Percentiles rank a stretch among this genome's conserved stretches.
Evolutionary conservation across 805 yeast genomes (phyloP).

Genomic region (Millerozyma acaciae): DNA sequence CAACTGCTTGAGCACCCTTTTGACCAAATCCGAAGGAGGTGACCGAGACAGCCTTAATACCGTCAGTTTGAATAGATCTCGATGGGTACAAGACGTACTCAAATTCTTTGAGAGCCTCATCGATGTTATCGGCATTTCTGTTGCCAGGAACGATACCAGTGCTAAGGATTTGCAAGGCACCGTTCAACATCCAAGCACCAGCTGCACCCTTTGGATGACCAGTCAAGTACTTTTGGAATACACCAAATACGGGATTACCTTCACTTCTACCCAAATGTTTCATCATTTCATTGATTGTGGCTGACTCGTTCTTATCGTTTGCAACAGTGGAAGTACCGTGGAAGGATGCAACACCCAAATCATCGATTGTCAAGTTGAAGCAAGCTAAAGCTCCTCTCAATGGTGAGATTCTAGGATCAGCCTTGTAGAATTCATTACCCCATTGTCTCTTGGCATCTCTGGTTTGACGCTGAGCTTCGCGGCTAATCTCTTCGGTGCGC

Average conservation of each 20-base stretch:
- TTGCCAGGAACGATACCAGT: slow-evolving; percentile 97
- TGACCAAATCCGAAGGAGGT: slow-evolving; percentile 99
- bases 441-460: slow-evolving; percentile 87
- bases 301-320: slow-evolving; percentile 96
- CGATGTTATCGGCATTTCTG: slow-evolving; percentile 97
- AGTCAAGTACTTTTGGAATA: slow-evolving; percentile 97
- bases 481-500: slow-evolving; percentile 80
- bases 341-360: slow-evolving; percentile 94
- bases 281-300: slow-evolving; percentile 89
- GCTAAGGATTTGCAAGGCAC: slow-evolving; percentile 90
- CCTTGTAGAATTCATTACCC: slow-evolving; percentile 91
- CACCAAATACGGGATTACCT: slow-evolving; percentile 97
- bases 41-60: slow-evolving; percentile 93
- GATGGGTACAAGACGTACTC: slow-evolving; percentile 94
- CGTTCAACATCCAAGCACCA: slow-evolving; percentile 99
- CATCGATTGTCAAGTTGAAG: slow-evolving; percentile 89
- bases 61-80: slow-evolving; percentile 88
- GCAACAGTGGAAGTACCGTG: slow-evolving; percentile 99
- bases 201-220: slow-evolving; percentile 99
- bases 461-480: slow-evolving; percentile 81
- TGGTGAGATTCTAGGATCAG: slow-evolving; percentile 94
- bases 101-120: slow-evolving; percentile 72
- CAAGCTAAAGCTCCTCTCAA: slow-evolving; percentile 95
- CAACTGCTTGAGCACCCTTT: slow-evolving; percentile 96
- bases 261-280: slow-evolving; percentile 91